phyloP scores from a whole-genome alignment of 306 rosid species.

The Acacia melanoxylon region DNA sequence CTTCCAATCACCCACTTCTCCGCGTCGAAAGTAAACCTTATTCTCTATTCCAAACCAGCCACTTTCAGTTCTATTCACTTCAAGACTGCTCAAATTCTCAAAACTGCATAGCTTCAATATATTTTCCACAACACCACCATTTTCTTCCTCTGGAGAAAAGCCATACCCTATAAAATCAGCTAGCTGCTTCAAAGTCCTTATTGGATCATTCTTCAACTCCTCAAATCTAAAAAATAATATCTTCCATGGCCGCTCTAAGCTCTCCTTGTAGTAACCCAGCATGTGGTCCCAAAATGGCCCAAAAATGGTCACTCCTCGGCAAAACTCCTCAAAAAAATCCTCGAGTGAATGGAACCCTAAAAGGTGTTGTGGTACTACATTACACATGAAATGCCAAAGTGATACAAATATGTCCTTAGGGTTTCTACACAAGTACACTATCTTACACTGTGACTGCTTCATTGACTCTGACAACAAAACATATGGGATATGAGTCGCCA shows the following conservation, averaged over 20 bases:
- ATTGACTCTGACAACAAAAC: conserved; percentile 14
- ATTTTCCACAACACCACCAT: conserved; percentile 26
- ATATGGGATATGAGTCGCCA: not conserved
- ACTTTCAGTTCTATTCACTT: conserved; percentile 40
- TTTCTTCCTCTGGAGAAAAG: conserved; percentile 14
- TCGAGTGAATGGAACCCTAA: conserved; percentile 14
- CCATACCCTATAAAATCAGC: conserved; percentile 17
- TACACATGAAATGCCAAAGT: conserved; percentile 40
- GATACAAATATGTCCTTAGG: conserved; percentile 46
- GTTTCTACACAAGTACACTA: conserved; percentile 40
- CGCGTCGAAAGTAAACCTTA: conserved; percentile 22
- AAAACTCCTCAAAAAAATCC: conserved; percentile 9
- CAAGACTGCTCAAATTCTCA: conserved; percentile 36
- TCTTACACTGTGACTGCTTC: conserved; percentile 29
- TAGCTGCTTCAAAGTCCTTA: not conserved
- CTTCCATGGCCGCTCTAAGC: not conserved
- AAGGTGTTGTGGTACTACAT: not conserved
- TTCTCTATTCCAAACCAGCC: conserved; percentile 8
- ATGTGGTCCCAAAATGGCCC: conserved; percentile 26
- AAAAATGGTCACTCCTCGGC: not conserved
- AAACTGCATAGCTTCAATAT: conserved; percentile 38
- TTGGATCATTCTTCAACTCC: not conserved
- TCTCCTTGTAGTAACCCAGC: conserved; percentile 2
- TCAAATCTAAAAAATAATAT: conserved; percentile 16
- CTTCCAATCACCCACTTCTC: conserved; percentile 41